Percentiles rank a stretch among this genome's conserved stretches.
Conservation (phyloP, 2,329 filamentous ascomycete species). For the Alternaria angustiovoidea region DNA sequence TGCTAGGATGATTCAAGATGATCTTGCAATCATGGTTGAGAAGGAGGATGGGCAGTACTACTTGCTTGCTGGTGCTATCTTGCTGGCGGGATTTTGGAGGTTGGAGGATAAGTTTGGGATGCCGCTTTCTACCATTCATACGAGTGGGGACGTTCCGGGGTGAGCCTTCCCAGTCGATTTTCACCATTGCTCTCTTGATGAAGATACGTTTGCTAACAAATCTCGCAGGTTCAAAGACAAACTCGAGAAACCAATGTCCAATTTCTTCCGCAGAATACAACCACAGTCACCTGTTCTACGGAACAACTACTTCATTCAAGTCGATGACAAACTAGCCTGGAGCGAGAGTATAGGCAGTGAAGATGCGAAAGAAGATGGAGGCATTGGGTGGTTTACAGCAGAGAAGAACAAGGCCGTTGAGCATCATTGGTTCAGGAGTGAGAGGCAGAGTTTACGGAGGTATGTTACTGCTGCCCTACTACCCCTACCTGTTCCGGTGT, state of each 20-base stretch:
- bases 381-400: constrained; percentile 71
- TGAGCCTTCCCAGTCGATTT: background rate
- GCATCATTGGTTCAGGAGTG: constrained; percentile 79
- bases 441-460: constrained; percentile 74
- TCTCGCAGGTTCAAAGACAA: constrained; percentile 66
- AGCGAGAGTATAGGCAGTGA: constrained; percentile 78
- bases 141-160: constrained; percentile 76
- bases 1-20: constrained; percentile 79
- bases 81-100: constrained; percentile 85
- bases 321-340: constrained; percentile 81
- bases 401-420: constrained; percentile 76
- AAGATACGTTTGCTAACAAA: background rate
- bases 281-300: constrained; percentile 72
- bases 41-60: constrained; percentile 79
- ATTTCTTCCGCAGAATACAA: constrained; percentile 74
- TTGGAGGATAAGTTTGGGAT: constrained; percentile 83
- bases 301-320: constrained; percentile 90
- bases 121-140: constrained; percentile 75
- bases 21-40: constrained; percentile 85
- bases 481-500: background rate
- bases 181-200: background rate
- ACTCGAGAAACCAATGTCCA: constrained; percentile 79
- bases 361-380: constrained; percentile 61
- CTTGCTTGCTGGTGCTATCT: constrained; percentile 76
- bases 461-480: constrained; percentile 20